These are phyloP conservation scores for Geosmithia flava DNA, from an alignment of 2,329 filamentous ascomycete species.

Conservation along the genomic window DNA sequence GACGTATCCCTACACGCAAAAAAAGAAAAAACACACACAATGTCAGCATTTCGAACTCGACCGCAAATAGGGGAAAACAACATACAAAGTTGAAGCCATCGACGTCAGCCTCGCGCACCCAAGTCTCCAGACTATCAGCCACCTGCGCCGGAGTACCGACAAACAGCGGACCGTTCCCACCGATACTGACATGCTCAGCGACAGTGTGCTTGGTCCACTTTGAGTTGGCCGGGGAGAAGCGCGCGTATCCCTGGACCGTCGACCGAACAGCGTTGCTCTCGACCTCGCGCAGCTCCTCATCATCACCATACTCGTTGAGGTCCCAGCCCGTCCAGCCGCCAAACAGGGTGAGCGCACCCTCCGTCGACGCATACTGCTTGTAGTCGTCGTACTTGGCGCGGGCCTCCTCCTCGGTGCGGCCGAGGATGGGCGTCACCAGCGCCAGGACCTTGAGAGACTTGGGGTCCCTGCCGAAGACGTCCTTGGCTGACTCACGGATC, in stretches of 20 bases:
- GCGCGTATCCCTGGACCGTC: conserved; percentile 41
- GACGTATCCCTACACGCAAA: conserved; percentile 47
- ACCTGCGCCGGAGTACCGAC: conserved; percentile 54
- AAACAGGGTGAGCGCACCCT: conserved; percentile 59
- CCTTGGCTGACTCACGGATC: conserved; percentile 42
- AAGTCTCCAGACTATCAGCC: conserved; percentile 54
- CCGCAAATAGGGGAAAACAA: conserved; percentile 1
- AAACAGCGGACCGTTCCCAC: conserved; percentile 51
- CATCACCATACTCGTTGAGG: conserved; percentile 45
- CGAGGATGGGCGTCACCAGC: conserved; percentile 53
- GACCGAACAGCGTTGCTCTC: conserved; percentile 49
- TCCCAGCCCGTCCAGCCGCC: conserved; percentile 60
- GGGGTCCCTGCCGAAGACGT: conserved; percentile 42
- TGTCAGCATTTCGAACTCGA: background rate
- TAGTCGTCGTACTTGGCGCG: conserved; percentile 50
- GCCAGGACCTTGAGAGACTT: conserved; percentile 55
- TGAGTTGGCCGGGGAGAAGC: conserved; percentile 42
- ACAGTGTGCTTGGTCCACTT: conserved; percentile 66
- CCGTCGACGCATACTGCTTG: conserved; percentile 44
- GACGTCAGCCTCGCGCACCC: conserved; percentile 56
- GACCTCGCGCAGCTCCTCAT: conserved; percentile 51
- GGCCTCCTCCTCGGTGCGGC: conserved; percentile 53
- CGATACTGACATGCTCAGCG: conserved; percentile 54
- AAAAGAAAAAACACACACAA: no score
- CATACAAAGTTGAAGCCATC: conserved; percentile 65